Conservation (phyloP, 257 asterid species). For the Nicotiana benthamiana region DNA sequence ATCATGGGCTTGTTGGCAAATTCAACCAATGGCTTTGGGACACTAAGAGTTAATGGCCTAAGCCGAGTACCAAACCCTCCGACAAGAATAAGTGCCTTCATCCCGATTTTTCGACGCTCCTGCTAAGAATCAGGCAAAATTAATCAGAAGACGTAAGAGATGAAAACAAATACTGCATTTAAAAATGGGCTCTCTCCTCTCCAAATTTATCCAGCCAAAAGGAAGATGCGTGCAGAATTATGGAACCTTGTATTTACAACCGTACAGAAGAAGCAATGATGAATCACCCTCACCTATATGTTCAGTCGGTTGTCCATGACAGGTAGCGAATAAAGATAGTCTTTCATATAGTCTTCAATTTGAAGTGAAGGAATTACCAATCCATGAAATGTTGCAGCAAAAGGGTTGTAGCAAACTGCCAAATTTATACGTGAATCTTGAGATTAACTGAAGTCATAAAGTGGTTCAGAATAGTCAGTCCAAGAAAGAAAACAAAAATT, state of each 20-base stretch:
- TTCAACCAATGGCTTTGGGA: slow-evolving; percentile 93
- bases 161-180: background rate
- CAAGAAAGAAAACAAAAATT: slow-evolving; percentile 35
- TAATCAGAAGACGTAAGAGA: background rate
- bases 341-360: slow-evolving; percentile 32
- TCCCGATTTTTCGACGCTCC: slow-evolving; percentile 23
- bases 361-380: slow-evolving; percentile 17
- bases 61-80: slow-evolving; percentile 93
- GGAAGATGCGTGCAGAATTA: slow-evolving; percentile 27
- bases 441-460: slow-evolving; percentile 12
- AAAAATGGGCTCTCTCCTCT: slow-evolving; percentile 3
- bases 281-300: slow-evolving; percentile 12
- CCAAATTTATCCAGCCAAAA: slow-evolving; percentile 16
- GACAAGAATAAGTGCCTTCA: slow-evolving; percentile 95
- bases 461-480: slow-evolving; percentile 10
- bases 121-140: slow-evolving; percentile 17
- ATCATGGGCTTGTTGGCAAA: slow-evolving; percentile 98
- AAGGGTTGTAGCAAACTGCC: slow-evolving; percentile 17
- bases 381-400: slow-evolving; percentile 8
- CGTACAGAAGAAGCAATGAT: slow-evolving; percentile 30
- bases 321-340: slow-evolving; percentile 20
- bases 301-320: slow-evolving; percentile 35
- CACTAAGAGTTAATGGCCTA: slow-evolving; percentile 86
- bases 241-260: slow-evolving; percentile 34
- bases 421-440: slow-evolving; percentile 20